Conservation (phyloP, 73 alveolate species). For the Paramecium octaurelia region DNA sequence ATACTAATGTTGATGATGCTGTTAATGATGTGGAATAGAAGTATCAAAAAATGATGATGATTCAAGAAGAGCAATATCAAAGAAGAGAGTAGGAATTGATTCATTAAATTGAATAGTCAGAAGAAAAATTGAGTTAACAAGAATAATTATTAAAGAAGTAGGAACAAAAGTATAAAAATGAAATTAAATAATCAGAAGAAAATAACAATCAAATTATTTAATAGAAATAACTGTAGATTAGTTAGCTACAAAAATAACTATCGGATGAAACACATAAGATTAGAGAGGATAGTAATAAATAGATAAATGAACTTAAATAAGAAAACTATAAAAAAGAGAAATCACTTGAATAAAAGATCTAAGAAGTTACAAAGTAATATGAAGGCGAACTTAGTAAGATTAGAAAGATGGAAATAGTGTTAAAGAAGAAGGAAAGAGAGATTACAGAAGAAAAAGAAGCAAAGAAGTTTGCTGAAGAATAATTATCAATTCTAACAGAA, state of each 20-base stretch:
- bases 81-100: not conserved
- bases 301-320: not conserved
- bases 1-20: not conserved
- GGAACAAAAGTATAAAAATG: not conserved
- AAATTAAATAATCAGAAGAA: not conserved
- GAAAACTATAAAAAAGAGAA: not conserved
- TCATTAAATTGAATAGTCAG: not conserved
- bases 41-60: not conserved
- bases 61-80: slow-evolving; percentile 16
- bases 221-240: not conserved
- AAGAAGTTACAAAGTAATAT: not conserved
- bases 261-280: not conserved
- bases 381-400: not conserved
- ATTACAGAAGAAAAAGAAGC: not conserved
- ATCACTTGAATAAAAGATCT: not conserved
- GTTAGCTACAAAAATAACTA: not conserved
- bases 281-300: not conserved
- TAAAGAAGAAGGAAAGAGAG: not conserved
- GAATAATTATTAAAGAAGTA: not conserved
- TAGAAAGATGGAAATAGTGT: not conserved
- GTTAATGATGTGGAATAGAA: not conserved
- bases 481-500: not conserved
- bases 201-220: not conserved
- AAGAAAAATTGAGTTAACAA: not conserved
- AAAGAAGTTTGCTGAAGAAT: not conserved